phyloP scores from a whole-genome alignment of 2,329 filamentous ascomycete genomes.

The Colletotrichum aenigma region DNA sequence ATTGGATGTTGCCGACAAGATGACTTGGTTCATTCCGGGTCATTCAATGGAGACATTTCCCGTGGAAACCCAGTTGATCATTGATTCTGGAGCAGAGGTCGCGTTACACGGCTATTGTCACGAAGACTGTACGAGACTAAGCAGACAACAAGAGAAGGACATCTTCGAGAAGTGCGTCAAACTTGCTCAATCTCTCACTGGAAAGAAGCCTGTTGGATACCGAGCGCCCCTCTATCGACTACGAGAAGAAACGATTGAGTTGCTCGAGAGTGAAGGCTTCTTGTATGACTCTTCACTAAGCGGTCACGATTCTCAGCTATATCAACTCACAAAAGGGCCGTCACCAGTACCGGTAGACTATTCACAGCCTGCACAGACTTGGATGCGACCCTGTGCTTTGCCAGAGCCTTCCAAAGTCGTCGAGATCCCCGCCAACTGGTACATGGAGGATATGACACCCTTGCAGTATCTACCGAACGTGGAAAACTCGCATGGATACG shows the following conservation, averaged over 20 bases:
- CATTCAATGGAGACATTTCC: slow-evolving; percentile 55
- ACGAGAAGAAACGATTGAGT: slow-evolving; percentile 45
- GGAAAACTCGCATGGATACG: slow-evolving; percentile 61
- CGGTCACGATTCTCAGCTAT: slow-evolving; percentile 49
- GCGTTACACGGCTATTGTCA: slow-evolving; percentile 55
- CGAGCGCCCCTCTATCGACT: slow-evolving; percentile 54
- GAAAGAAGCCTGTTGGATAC: slow-evolving; percentile 47
- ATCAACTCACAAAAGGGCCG: slow-evolving; percentile 41
- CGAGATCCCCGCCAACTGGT: slow-evolving; percentile 54
- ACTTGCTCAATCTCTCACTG: slow-evolving; percentile 42
- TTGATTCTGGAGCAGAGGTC: slow-evolving; percentile 48
- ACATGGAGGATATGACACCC: slow-evolving; percentile 54
- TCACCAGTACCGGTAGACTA: slow-evolving; percentile 43
- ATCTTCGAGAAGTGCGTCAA: slow-evolving; percentile 42
- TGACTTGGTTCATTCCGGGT: slow-evolving; percentile 58
- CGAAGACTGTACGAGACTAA: slow-evolving; percentile 47
- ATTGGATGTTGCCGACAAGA: slow-evolving; percentile 46
- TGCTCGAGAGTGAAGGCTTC: slow-evolving; percentile 47
- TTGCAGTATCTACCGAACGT: slow-evolving; percentile 49
- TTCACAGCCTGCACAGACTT: slow-evolving; percentile 38
- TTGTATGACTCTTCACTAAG: slow-evolving; percentile 49
- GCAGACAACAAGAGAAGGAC: slow-evolving; percentile 47
- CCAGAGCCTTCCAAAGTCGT: slow-evolving; percentile 32
- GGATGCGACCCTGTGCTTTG: slow-evolving; percentile 44
- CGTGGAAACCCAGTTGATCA: slow-evolving; percentile 39